Evolutionary conservation across 495 filamentous ascomycete species (phyloP).

Genomic region (Neurospora sp.): DNA sequence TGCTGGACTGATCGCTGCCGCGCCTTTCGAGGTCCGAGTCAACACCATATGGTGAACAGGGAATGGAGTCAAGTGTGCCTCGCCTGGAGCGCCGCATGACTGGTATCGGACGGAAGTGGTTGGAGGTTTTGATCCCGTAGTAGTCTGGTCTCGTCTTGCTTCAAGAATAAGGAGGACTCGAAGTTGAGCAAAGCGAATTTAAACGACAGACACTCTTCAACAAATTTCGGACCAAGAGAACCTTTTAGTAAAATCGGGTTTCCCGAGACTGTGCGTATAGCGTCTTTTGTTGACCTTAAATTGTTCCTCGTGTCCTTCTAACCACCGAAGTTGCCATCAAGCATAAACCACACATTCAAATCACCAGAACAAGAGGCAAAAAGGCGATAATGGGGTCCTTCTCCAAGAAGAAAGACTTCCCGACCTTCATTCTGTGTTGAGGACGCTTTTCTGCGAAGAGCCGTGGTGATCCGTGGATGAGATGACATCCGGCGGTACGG

Average conservation of each 20-base stretch:
- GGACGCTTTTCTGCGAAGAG: not conserved
- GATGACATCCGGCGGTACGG: not conserved
- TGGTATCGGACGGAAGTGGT: not conserved
- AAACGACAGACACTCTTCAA: not conserved
- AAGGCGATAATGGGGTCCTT: not conserved
- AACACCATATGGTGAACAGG: not conserved
- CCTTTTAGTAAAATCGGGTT: not conserved
- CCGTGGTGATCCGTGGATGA: not conserved
- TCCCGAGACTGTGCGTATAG: not conserved
- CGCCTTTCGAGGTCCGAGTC: conserved; percentile 7
- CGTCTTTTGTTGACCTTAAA: not conserved
- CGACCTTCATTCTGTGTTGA: not conserved
- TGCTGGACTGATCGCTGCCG: conserved; percentile 10
- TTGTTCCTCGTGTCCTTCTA: not conserved
- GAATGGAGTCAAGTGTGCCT: conserved; percentile 14
- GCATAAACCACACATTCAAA: not conserved
- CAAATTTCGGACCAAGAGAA: not conserved
- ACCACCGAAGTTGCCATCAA: not conserved
- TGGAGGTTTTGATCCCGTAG: not conserved
- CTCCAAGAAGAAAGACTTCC: not conserved
- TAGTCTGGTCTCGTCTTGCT: not conserved
- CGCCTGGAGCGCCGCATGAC: conserved; percentile 11
- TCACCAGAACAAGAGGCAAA: not conserved
- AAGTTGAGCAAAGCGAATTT: not conserved
- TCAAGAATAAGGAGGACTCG: no score